Evolutionary conservation across 1,284 basidiomycete species (phyloP).

Genomic region (Agroathelia rolfsii): DNA sequence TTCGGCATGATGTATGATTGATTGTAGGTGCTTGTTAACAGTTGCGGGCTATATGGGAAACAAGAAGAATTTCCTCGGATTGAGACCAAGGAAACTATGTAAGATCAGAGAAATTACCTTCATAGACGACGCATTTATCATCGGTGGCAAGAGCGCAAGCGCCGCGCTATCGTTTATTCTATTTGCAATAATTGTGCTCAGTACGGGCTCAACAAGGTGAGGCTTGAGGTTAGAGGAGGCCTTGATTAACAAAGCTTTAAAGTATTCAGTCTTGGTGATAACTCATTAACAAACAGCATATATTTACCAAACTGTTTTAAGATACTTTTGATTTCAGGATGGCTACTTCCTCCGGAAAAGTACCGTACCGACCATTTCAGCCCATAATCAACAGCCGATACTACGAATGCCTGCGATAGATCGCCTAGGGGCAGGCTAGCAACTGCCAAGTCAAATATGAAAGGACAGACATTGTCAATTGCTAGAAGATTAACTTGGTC

Average conservation of each 20-base stretch:
- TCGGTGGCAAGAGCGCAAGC: constrained; percentile 37
- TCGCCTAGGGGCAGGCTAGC: constrained; percentile 7
- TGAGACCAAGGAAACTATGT: no score
- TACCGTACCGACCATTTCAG: constrained; percentile 39
- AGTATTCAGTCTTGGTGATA: no score
- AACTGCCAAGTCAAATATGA: constrained; percentile 8
- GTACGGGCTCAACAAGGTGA: constrained; percentile 65
- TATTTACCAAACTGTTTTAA: constrained; percentile 32
- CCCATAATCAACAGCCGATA: constrained; percentile 31
- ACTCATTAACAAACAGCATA: constrained; percentile 5
- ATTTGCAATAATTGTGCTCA: constrained; percentile 57
- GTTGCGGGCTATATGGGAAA: constrained; percentile 36
- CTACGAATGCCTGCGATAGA: constrained; percentile 19
- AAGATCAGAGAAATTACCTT: constrained; percentile 39
- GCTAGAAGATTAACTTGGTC: no score
- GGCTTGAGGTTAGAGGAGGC: constrained; percentile 32
- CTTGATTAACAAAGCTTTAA: constrained; percentile 22
- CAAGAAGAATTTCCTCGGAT: constrained; percentile 8
- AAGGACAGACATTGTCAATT: no score
- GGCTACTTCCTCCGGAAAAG: constrained; percentile 23
- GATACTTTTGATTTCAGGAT: constrained; percentile 15
- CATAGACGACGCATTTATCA: constrained; percentile 36
- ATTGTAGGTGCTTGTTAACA: constrained; percentile 57
- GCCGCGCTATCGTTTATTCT: constrained; percentile 35
- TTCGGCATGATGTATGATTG: constrained; percentile 47